Conservation (phyloP, 805 yeast genomes). For the Peterozyma toletana region DNA sequence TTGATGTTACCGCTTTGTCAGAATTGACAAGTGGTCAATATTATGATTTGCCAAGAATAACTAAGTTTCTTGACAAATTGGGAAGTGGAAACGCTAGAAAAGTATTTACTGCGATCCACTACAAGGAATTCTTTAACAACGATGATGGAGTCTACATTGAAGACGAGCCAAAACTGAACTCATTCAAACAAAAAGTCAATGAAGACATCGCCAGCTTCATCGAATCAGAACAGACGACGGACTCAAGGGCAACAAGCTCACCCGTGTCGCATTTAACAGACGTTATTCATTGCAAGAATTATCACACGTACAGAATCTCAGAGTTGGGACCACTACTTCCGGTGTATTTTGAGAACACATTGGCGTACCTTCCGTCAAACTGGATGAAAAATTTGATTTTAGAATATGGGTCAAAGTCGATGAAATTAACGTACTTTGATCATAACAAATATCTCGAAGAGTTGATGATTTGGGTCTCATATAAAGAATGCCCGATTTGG, state of each 20-base stretch:
- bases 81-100: conserved; percentile 3
- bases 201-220: conserved; percentile 2
- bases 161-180: not conserved
- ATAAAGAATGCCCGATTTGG: conserved; percentile 7
- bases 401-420: conserved; percentile 6
- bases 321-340: conserved; percentile 38
- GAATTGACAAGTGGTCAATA: conserved; percentile 15
- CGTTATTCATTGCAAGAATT: conserved; percentile 7
- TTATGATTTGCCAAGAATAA: conserved; percentile 6
- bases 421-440: conserved; percentile 4
- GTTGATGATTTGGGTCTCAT: conserved; percentile 6
- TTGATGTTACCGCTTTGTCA: conserved; percentile 36
- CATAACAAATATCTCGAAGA: conserved; percentile 3
- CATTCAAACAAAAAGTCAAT: conserved; percentile 4
- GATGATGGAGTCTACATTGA: conserved; percentile 4
- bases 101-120: conserved; percentile 4
- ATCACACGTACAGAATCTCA: conserved; percentile 7
- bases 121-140: not conserved
- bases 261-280: conserved; percentile 4
- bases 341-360: conserved; percentile 30
- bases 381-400: conserved; percentile 6
- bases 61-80: conserved; percentile 2
- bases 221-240: conserved; percentile 3
- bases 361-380: conserved; percentile 7
- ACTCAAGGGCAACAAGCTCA: conserved; percentile 3